Evolutionary conservation across 331 rosid genomes (phyloP).

Genomic region (Malus hybrid): DNA sequence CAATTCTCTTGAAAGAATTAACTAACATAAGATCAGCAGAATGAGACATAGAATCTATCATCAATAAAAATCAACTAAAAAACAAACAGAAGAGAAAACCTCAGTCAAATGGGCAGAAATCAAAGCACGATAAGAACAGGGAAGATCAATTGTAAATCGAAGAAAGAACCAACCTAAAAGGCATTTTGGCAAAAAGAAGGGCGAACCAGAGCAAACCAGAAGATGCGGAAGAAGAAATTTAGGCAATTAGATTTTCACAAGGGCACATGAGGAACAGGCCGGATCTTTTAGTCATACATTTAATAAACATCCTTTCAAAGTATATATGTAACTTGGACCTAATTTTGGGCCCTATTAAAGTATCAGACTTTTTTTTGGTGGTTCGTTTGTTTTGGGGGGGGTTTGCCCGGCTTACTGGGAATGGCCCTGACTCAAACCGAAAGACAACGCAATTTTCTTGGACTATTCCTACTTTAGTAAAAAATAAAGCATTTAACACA

Average conservation of each 20-base stretch:
- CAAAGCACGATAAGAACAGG: background rate
- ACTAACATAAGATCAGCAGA: background rate
- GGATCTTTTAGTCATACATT: background rate
- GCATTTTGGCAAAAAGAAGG: background rate
- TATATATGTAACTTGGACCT: background rate
- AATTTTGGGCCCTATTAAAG: background rate
- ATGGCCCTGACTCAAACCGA: background rate
- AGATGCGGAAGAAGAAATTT: background rate
- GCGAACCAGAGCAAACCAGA: background rate
- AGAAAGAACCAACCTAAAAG: background rate
- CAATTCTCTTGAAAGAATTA: background rate
- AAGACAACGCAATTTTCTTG: background rate
- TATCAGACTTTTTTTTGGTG: no score
- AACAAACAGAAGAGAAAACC: background rate
- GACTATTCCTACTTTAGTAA: background rate
- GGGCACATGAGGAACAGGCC: background rate
- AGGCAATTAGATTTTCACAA: background rate
- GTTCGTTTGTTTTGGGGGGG: no score
- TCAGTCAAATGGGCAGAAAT: background rate
- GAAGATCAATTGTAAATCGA: background rate
- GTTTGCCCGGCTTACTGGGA: background rate
- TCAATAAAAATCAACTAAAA: background rate
- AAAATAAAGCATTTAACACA: background rate
- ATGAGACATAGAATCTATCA: background rate
- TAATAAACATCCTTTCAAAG: background rate